Evolutionary conservation across 257 asterid genomes (phyloP).

Genomic region (Penstemon davidsonii): DNA sequence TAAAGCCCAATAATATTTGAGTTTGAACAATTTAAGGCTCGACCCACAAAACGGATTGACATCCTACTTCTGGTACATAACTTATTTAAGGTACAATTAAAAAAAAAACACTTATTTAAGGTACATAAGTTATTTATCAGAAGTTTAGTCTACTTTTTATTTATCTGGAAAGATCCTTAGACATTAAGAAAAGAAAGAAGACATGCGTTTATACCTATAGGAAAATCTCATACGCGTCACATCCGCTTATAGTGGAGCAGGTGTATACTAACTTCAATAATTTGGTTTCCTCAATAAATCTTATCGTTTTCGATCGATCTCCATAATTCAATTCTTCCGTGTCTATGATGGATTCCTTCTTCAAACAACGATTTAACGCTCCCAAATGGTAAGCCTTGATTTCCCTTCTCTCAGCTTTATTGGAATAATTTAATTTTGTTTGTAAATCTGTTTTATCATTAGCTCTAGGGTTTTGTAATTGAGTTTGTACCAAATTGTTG

Average conservation of each 20-base stretch:
- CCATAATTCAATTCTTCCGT: conserved; percentile 23
- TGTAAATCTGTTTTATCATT: conserved; percentile 5
- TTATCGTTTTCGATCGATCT: conserved; percentile 23
- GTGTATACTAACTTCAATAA: conserved; percentile 13
- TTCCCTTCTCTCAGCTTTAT: background rate
- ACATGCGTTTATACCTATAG: background rate
- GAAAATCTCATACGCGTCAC: conserved; percentile 43
- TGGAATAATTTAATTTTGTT: background rate
- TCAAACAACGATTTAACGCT: conserved; percentile 80
- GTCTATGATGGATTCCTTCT: conserved; percentile 64
- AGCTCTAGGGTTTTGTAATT: conserved; percentile 34
- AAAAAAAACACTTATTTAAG: no score
- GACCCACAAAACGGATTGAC: no score
- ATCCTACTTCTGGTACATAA: no score
- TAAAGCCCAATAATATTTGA: no score
- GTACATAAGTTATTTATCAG: background rate
- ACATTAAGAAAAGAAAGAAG: conserved; percentile 25
- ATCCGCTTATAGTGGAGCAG: conserved; percentile 41
- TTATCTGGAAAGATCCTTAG: conserved; percentile 24
- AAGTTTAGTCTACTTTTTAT: conserved; percentile 7
- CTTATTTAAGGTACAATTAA: no score
- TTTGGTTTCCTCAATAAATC: background rate
- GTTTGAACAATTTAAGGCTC: no score
- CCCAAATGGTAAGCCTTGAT: conserved; percentile 64
- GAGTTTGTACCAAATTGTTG: conserved; percentile 10